phyloP scores from a whole-genome alignment of 2,329 filamentous ascomycete genomes.

The Fusarium nisikadoi region DNA sequence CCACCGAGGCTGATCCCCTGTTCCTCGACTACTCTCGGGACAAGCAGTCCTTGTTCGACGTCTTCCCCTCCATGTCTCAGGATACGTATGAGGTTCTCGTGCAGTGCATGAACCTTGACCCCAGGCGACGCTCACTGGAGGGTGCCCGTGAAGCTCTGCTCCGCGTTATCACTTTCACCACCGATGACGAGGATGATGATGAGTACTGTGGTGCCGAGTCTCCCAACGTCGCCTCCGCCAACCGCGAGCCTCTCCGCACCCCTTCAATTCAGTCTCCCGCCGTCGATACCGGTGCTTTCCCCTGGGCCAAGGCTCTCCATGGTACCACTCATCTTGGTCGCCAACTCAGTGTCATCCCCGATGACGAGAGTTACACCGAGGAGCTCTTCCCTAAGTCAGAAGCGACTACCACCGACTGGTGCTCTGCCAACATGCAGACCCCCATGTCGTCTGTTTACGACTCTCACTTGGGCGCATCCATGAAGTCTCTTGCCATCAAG shows the following conservation, averaged over 20 bases:
- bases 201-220: slow-evolving; percentile 91
- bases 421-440: slow-evolving; percentile 78
- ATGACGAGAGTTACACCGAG: slow-evolving; percentile 82
- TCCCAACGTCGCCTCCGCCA: slow-evolving; percentile 81
- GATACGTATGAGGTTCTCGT: slow-evolving; percentile 96
- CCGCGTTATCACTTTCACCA: slow-evolving; percentile 90
- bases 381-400: slow-evolving; percentile 87
- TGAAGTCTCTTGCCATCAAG: slow-evolving; percentile 75
- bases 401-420: slow-evolving; percentile 78
- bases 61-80: slow-evolving; percentile 98
- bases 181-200: slow-evolving; percentile 88
- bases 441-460: slow-evolving; percentile 86
- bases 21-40: slow-evolving; percentile 94
- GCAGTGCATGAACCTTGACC: slow-evolving; percentile 91
- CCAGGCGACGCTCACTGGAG: slow-evolving; percentile 83
- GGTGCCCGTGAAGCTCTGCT: slow-evolving; percentile 81
- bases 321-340: slow-evolving; percentile 78
- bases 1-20: slow-evolving; percentile 88
- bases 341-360: slow-evolving; percentile 87
- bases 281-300: slow-evolving; percentile 85
- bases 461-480: slow-evolving; percentile 82
- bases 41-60: slow-evolving; percentile 95
- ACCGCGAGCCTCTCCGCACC: slow-evolving; percentile 94
- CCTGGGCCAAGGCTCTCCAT: slow-evolving; percentile 92
- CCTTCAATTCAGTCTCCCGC: slow-evolving; percentile 92